phyloP scores from a whole-genome alignment of 1,139 yeast genomes.

The Chernovozyma aurita region DNA sequence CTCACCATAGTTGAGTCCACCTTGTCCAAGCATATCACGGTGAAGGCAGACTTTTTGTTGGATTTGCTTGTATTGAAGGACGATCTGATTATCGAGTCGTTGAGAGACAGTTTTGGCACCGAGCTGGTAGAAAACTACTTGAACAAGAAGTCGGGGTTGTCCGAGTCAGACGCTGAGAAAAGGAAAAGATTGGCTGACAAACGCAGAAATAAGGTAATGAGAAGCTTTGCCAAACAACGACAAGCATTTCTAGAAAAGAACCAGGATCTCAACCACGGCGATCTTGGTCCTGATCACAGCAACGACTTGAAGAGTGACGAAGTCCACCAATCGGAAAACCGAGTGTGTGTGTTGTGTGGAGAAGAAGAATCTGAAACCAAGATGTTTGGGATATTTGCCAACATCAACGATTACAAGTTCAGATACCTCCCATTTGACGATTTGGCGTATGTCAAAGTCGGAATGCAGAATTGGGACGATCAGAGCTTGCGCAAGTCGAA shows the following conservation, averaged over 20 bases:
- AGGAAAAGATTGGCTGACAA: conserved; percentile 36
- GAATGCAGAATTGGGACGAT: conserved; percentile 26
- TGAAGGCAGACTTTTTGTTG: conserved; percentile 54
- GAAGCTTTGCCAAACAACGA: conserved; percentile 39
- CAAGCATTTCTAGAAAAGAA: conserved; percentile 33
- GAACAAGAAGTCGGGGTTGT: conserved; percentile 19
- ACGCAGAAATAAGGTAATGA: conserved; percentile 35
- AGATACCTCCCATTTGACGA: conserved; percentile 42
- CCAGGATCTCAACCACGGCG: conserved; percentile 13
- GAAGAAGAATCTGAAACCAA: conserved; percentile 44
- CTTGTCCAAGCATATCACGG: conserved; percentile 43
- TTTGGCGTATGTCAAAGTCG: conserved; percentile 10
- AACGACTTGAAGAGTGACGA: conserved; percentile 3
- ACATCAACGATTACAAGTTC: conserved; percentile 34
- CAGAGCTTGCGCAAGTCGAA: conserved; percentile 10
- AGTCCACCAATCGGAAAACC: too few relatives aligned
- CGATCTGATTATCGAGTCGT: conserved; percentile 43
- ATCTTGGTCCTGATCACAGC: conserved; percentile 1
- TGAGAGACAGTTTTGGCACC: conserved; percentile 56
- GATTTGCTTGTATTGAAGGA: conserved; percentile 47
- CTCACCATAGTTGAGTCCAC: conserved; percentile 47
- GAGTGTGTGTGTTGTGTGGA: conserved; percentile 65
- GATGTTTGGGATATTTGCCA: conserved; percentile 53
- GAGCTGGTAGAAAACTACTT: conserved; percentile 43
- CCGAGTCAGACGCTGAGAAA: conserved; percentile 41